Evolutionary conservation across 164 flowering plant genomes (phyloP), one percentile per base, ranked within the genome.

Genomic region (Chimonanthus salicifolius): DNA sequence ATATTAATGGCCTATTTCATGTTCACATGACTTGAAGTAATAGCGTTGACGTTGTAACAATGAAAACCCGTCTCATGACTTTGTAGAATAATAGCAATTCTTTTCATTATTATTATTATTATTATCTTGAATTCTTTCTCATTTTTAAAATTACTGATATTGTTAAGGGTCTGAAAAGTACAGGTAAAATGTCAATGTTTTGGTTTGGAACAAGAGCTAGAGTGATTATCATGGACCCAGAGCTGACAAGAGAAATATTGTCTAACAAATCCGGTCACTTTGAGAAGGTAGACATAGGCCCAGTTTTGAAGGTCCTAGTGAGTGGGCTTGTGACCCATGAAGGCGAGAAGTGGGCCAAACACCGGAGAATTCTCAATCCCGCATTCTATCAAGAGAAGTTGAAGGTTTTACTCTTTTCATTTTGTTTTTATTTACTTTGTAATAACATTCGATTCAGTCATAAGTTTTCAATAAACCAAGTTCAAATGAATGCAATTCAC

Each of bases 331-430:
- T 7, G n/a, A 33, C 0, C 43, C 48, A 49, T 15, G 76, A 79
- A 16, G 80, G 80, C 0, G 81, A 79, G 21, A 62, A 81, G 71
- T 81, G 84, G 84, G 79, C 47, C 43, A 78, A 64, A 63, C 84
- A 74, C 51, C 76, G 81, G 75, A 74, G 76, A 63, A 77, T 75
- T 58, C 67, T 81, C 71, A 78, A 76, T 66, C 83, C 81, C 4
- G 83, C 79, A 16, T 81, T 81, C 71, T 78, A 78, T 62, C 5
- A 64, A 6, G 78, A 81, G 66, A 81, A 81, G 67, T 51, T 81
- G n/a, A 81, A 81, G 79, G 84, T 76, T 54, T 54, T 33, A 33
- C 33, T 10, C 60, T 54, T 10, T 54, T 10, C 4, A 10, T 3
- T 10, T 54, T 4, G 15, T 54, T 10, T 54, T 10, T 54, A 8